Evolutionary conservation across 352 stramenopile genomes (phyloP), one percentile per base, ranked within the genome.

Genomic region (Phytophthora rubi): DNA sequence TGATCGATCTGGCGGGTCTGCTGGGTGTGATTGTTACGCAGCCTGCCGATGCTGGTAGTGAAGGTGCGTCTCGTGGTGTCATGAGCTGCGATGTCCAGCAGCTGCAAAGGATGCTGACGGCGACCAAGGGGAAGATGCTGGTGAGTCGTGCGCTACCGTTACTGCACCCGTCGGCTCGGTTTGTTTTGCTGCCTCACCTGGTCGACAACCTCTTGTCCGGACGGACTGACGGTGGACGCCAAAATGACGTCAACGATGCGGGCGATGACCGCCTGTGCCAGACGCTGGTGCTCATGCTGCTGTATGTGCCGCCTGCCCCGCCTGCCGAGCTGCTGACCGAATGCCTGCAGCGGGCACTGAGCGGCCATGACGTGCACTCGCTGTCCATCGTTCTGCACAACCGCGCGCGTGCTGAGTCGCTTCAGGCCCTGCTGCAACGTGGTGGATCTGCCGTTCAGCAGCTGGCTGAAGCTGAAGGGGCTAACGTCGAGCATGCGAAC

Each of bases 221-320:
- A 39, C 62, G 65, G 12, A 77, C 67, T 33, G 73, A 87, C n/a
- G 61, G 51, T n/a, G 70, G 66, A 51, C 58, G 78, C 39, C 53
- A 76, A 58, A 55, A 65, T 12, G 64, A 78, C 35, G 59, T 79
- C 26, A 77, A 68, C 33, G 84, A 87, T 35, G 48, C 62, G 1
- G 79, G 83, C 6, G 76, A 89, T 59, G 84, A 92, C 57, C 80
- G 84, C 6, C 61, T 95, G 12, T 92, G 85, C 48, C 85, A 95
- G 68, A 91, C 88, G 32, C 70, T 95, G 35, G 88, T 95, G 68
- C 82, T 95, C 6, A 87, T 89, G 63, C 67, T 95, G 48, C 75
- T 93, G 28, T 95, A 93, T 70, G 82, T 93, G 54, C 87, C 82
- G n/a, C 85, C 87, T n/a, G 71, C 86, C 7, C 85, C 86, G 21